Percentiles rank a stretch among this genome's conserved stretches.
Conservation (phyloP, 2,329 filamentous ascomycete species). For the Zarea fungicola region DNA sequence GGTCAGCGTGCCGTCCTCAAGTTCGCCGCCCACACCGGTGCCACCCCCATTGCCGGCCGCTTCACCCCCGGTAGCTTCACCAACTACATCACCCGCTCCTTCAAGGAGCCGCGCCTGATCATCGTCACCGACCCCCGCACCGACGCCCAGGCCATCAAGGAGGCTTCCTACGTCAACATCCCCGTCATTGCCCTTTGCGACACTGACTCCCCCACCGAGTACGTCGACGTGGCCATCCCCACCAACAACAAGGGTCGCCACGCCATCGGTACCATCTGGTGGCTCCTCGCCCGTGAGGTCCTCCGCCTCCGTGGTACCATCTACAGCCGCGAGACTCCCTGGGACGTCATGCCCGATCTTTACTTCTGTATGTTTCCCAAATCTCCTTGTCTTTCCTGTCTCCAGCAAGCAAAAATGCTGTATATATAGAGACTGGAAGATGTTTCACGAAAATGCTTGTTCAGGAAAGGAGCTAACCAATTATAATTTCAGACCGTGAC, state of each 20-base stretch:
- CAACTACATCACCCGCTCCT: constrained; percentile 99
- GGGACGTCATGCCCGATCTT: constrained; percentile 99
- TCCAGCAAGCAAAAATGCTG: constrained; percentile 13
- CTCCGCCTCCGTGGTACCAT: constrained; percentile 97
- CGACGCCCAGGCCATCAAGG: constrained; percentile 99
- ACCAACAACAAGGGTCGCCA: constrained; percentile 99
- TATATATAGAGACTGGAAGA: no score
- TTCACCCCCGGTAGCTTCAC: constrained; percentile 99
- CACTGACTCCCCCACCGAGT: constrained; percentile 99
- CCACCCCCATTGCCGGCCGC: constrained; percentile 95
- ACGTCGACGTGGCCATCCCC: constrained; percentile 98
- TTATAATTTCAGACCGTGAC: constrained; percentile 67
- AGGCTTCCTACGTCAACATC: constrained; percentile 99
- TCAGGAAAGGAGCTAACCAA: background rate
- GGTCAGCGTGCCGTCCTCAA: constrained; percentile 99
- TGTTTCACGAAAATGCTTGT: no score
- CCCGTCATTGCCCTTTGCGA: constrained; percentile 98
- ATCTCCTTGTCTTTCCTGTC: background rate
- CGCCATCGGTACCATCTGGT: constrained; percentile 98
- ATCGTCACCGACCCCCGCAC: constrained; percentile 99
- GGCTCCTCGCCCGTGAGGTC: constrained; percentile 99
- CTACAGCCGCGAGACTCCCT: constrained; percentile 90
- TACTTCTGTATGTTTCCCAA: constrained; percentile 81
- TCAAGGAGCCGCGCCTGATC: constrained; percentile 99
- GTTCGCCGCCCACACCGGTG: constrained; percentile 98